Evolutionary conservation across 1,284 basidiomycete species (phyloP), one percentile per base, ranked within the genome.

Genomic region (Vanrija sp.): DNA sequence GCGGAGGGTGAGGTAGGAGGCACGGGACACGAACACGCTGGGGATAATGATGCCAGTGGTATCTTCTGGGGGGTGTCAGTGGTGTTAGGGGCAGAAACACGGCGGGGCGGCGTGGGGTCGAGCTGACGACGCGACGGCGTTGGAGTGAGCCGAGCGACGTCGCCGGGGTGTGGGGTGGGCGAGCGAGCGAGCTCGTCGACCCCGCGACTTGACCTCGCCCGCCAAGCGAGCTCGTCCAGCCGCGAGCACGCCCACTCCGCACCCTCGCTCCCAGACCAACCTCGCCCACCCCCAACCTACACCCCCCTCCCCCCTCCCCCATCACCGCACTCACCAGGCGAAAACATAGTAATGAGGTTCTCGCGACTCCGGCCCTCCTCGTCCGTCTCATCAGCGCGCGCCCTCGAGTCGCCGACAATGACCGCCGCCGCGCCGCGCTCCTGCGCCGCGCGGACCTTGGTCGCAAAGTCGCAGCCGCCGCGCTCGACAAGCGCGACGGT

Each of bases 291-390:
- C n/a, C n/a, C n/a, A n/a, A n/a, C n/a, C n/a, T n/a, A n/a, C n/a
- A n/a, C n/a, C 9, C 49, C 15, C 14, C 7, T 12, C 14, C 37
- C 16, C 0, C 19, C 39, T 14, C 25, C 23, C 24, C 25, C 0
- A 10, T 44, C 42, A 25, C 31, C 2, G 12, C 51, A 72, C 67
- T 47, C 46, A 65, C 76, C 85, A 73, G 87, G 87, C 69, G 86
- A 88, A 74, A 87, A 92, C 90, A 94, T 93, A 57, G 88, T 92
- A 41, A 93, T 82, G 56, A 93, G 78, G n/a, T 82, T 81, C 65
- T 89, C 87, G 16, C 88, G 84, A 64, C 82, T 81, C 4, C 86
- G 84, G 12, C 84, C 83, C 65, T 85, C 81, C 62, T 85, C 68
- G 25, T 74, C 72, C 8, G 60, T 70, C 63, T 77, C 75, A 12